Conservation (phyloP, 306 rosid genomes). For the Clitoria ternatea region DNA sequence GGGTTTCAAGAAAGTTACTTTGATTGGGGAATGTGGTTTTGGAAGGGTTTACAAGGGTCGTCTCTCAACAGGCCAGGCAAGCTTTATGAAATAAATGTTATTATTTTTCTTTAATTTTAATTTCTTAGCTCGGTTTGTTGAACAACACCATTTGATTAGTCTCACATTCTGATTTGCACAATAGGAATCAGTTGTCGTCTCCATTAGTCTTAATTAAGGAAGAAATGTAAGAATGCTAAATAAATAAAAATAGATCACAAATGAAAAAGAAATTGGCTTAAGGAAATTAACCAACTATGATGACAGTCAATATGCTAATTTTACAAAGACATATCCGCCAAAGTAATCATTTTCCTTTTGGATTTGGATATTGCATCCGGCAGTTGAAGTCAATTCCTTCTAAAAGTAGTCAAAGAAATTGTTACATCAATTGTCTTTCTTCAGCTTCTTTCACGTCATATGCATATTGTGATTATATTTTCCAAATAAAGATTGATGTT, state of each 20-base stretch:
- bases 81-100: too few species aligned
- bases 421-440: background rate
- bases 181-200: conserved; percentile 31
- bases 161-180: background rate
- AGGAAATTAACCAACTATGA: too few species aligned
- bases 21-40: too few species aligned
- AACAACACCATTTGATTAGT: too few species aligned
- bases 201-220: background rate
- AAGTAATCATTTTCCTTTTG: background rate
- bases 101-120: too few species aligned
- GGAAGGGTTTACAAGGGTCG: too few species aligned
- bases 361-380: conserved; percentile 20
- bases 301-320: background rate
- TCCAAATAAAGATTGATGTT: background rate
- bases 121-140: too few species aligned
- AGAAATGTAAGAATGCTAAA: background rate
- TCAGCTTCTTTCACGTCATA: too few species aligned
- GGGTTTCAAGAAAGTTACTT: too few species aligned
- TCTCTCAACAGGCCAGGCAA: too few species aligned
- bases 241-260: too few species aligned
- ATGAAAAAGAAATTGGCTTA: too few species aligned
- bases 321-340: background rate
- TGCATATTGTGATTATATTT: background rate
- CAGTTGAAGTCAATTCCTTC: background rate
- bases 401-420: background rate